Percentiles rank a stretch among this genome's conserved stretches.
Evolutionary conservation across 768 basidiomycete species (phyloP).

Genomic region (Auriscalpium orientale): DNA sequence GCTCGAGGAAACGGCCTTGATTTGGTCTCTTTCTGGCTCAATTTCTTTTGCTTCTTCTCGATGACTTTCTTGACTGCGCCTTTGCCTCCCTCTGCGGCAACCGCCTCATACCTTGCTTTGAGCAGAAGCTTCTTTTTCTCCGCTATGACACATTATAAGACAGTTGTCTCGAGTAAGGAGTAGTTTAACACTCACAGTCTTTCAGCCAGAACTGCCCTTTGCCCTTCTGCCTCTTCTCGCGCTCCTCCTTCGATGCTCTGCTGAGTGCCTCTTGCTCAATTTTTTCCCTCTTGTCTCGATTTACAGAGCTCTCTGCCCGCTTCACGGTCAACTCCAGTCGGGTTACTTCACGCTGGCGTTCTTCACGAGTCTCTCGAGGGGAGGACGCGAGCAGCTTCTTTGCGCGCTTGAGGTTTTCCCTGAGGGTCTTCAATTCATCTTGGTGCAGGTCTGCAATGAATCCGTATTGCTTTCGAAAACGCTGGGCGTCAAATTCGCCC

Average conservation of each 20-base stretch:
- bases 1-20: constrained; percentile 55
- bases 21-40: constrained; percentile 83
- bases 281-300: constrained; percentile 59
- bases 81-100: constrained; percentile 70
- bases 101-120: constrained; percentile 71
- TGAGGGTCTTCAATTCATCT: constrained; percentile 57
- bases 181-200: constrained; percentile 44
- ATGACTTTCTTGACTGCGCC: constrained; percentile 80
- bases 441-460: constrained; percentile 66
- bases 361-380: constrained; percentile 49
- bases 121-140: constrained; percentile 71
- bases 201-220: constrained; percentile 87
- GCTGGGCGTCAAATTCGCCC: constrained; percentile 56
- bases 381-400: constrained; percentile 54
- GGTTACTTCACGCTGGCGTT: constrained; percentile 60
- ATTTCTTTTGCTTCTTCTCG: constrained; percentile 84
- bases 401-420: constrained; percentile 60
- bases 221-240: constrained; percentile 60
- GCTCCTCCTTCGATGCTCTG: constrained; percentile 41
- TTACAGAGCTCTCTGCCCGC: constrained; percentile 68
- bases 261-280: constrained; percentile 64
- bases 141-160: constrained; percentile 34
- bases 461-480: constrained; percentile 62
- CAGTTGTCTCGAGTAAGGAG: background rate
- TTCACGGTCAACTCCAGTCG: constrained; percentile 70